phyloP scores from a whole-genome alignment of 75 land plant species.

The Chamaecyparis obtusa region DNA sequence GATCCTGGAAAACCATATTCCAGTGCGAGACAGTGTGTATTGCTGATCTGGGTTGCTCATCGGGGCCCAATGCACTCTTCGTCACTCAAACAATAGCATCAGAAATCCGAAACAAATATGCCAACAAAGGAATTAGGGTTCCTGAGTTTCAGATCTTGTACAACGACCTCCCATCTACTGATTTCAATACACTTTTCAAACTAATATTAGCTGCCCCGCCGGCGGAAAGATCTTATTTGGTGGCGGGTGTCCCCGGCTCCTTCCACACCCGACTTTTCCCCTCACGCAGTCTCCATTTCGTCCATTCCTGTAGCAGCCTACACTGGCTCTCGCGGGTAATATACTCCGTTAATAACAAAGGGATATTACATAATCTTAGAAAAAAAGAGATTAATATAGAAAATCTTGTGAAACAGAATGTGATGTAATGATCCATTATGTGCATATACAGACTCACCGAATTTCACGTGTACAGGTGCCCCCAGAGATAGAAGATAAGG shows the following conservation, averaged over 20 bases:
- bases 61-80: slow-evolving; percentile 51
- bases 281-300: slow-evolving; percentile 22
- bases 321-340: slow-evolving; percentile 52
- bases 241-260: slow-evolving; percentile 41
- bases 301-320: slow-evolving; percentile 20
- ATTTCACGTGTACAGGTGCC: slow-evolving; percentile 29
- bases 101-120: slow-evolving; percentile 14
- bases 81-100: slow-evolving; percentile 22
- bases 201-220: slow-evolving; percentile 22
- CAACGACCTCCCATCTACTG: slow-evolving; percentile 58
- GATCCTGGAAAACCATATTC: neutral
- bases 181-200: slow-evolving; percentile 62
- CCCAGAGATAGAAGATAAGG: slow-evolving; percentile 25
- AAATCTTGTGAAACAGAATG: no score
- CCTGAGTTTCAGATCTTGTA: slow-evolving; percentile 48
- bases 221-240: slow-evolving; percentile 5
- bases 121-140: neutral
- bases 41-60: slow-evolving; percentile 66
- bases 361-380: no score
- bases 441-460: neutral
- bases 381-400: no score
- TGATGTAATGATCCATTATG: no score
- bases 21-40: neutral
- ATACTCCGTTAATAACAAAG: no score
- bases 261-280: slow-evolving; percentile 44